phyloP scores from a whole-genome alignment of 2,329 filamentous ascomycete genomes.

The Penicillium corylophilum region DNA sequence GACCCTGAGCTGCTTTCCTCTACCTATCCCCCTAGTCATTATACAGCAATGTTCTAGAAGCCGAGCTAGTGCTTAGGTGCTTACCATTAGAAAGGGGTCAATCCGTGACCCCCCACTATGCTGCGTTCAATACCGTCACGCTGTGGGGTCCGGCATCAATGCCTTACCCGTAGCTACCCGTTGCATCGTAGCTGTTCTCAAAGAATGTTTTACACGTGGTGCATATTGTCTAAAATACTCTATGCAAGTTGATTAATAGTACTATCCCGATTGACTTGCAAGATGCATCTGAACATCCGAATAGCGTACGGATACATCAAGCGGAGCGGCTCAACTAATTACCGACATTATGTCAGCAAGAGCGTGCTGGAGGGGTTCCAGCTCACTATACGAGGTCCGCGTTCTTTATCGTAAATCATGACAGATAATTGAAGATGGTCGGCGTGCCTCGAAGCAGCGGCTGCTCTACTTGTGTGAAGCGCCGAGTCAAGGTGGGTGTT shows the following conservation, averaged over 20 bases:
- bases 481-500: constrained; percentile 27
- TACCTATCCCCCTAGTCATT: background rate
- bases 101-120: background rate
- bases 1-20: background rate
- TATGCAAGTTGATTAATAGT: background rate
- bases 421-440: constrained; percentile 20
- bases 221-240: background rate
- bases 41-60: background rate
- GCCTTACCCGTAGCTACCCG: background rate
- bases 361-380: background rate
- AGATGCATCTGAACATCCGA: background rate
- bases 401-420: background rate
- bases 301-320: too few species aligned
- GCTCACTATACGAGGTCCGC: background rate
- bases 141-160: background rate
- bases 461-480: constrained; percentile 28
- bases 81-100: background rate
- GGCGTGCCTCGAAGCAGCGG: constrained; percentile 27
- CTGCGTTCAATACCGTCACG: background rate
- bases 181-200: background rate
- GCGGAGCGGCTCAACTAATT: constrained; percentile 8
- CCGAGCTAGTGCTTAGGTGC: background rate
- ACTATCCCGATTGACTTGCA: background rate
- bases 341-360: constrained; percentile 9
- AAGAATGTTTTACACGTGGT: background rate